phyloP scores from a whole-genome alignment of 305 asterid genomes.

The Plantago coronopus region DNA sequence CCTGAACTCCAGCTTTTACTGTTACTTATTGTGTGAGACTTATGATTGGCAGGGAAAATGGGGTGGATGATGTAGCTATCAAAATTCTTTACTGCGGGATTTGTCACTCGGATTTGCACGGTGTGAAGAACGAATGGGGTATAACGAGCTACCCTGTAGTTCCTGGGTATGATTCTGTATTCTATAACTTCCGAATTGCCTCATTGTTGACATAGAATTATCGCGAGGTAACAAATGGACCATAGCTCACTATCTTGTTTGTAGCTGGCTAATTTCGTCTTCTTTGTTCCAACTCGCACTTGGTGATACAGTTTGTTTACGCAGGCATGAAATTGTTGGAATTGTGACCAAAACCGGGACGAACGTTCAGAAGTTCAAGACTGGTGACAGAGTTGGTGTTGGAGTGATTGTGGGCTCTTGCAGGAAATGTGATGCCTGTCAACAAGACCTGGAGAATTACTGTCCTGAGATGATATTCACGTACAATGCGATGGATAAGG shows the following conservation, averaged over 20 bases:
- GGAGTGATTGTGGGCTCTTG: conserved; percentile 56
- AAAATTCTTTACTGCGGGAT: conserved; percentile 54
- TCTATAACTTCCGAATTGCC: neutral
- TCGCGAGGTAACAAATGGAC: too few relatives aligned
- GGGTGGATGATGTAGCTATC: conserved; percentile 32
- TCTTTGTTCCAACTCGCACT: neutral
- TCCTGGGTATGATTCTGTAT: conserved; percentile 41
- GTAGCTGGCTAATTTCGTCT: too few relatives aligned
- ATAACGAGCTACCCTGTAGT: conserved; percentile 50
- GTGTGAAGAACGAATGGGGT: conserved; percentile 54
- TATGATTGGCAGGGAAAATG: conserved; percentile 10
- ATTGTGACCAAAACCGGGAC: conserved; percentile 41
- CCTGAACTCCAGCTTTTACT: neutral
- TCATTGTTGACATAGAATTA: neutral
- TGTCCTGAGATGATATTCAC: conserved; percentile 40
- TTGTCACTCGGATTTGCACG: conserved; percentile 60
- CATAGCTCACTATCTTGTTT: too few relatives aligned
- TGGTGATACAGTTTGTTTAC: neutral
- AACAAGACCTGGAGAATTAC: conserved; percentile 50
- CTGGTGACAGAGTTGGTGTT: conserved; percentile 60
- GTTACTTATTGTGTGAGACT: neutral
- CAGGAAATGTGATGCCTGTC: conserved; percentile 43
- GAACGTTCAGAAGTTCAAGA: conserved; percentile 45
- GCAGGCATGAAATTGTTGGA: conserved; percentile 66
- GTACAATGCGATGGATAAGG: conserved; percentile 32